These are phyloP conservation scores for Amphichorda felina DNA, from an alignment of 2,329 filamentous ascomycete species.

Conservation along the genomic window DNA sequence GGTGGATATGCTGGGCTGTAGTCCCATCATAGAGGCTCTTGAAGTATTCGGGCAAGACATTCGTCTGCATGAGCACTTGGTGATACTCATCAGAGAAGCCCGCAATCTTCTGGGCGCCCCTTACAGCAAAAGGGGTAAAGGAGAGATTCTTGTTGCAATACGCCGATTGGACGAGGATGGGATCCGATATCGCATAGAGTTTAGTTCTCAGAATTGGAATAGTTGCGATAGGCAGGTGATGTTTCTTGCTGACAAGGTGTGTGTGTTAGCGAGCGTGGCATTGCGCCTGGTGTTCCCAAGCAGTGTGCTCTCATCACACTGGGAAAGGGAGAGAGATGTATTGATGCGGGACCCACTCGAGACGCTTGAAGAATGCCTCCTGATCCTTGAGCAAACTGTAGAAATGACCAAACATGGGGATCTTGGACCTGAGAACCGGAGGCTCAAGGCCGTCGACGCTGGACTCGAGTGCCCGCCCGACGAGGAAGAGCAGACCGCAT, in stretches of 20 bases:
- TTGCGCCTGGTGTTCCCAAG: background rate
- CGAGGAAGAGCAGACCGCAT: conserved; percentile 2
- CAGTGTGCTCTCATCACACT: background rate
- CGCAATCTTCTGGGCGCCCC: conserved; percentile 23
- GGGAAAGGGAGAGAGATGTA: background rate
- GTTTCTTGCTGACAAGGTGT: background rate
- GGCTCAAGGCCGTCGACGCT: conserved; percentile 19
- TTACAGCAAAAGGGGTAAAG: conserved; percentile 28
- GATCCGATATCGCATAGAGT: conserved; percentile 31
- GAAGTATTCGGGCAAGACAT: conserved; percentile 21
- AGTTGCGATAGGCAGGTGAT: conserved; percentile 24
- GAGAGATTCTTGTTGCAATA: conserved; percentile 28
- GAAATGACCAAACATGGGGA: conserved; percentile 29
- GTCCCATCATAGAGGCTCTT: conserved; percentile 20
- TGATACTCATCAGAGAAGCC: conserved; percentile 16
- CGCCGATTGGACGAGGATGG: conserved; percentile 24
- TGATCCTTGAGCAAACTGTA: conserved; percentile 18
- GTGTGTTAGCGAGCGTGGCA: background rate
- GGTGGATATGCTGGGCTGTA: conserved; percentile 16
- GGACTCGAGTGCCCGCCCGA: conserved; percentile 4
- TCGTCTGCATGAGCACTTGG: conserved; percentile 8
- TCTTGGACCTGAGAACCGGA: conserved; percentile 18
- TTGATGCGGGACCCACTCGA: conserved; percentile 8
- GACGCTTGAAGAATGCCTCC: conserved; percentile 5
- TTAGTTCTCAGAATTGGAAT: conserved; percentile 29